Percentiles rank a stretch among this genome's conserved stretches.
Evolutionary conservation across 768 basidiomycete species (phyloP).

Genomic region (Thelephora ganbajun): DNA sequence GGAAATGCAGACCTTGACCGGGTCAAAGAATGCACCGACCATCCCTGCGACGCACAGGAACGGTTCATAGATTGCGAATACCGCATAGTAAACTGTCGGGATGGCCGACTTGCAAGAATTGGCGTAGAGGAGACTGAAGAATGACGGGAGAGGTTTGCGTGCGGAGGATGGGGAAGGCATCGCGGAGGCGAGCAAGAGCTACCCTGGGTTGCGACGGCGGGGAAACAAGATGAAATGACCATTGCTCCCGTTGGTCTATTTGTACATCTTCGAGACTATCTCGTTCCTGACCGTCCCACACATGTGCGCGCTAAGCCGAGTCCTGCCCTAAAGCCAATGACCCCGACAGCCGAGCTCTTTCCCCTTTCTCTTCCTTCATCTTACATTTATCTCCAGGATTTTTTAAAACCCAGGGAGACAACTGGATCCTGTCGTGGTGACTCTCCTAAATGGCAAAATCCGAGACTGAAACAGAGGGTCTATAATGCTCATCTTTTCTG

Average conservation of each 20-base stretch:
- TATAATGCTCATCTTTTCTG: slow-evolving; percentile 49
- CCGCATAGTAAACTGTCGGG: slow-evolving; percentile 57
- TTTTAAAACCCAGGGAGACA: slow-evolving; percentile 59
- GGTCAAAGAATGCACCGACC: slow-evolving; percentile 51
- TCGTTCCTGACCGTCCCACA: not conserved
- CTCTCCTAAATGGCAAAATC: slow-evolving; percentile 68
- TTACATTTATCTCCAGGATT: slow-evolving; percentile 36
- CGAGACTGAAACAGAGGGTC: slow-evolving; percentile 45
- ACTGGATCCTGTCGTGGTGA: slow-evolving; percentile 26
- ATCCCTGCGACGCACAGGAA: slow-evolving; percentile 50
- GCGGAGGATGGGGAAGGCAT: not conserved
- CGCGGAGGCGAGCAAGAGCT: not conserved
- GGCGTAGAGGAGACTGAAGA: slow-evolving; percentile 26
- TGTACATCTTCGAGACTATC: not conserved
- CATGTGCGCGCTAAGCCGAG: not conserved
- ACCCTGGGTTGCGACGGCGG: not conserved
- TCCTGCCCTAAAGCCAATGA: slow-evolving; percentile 15
- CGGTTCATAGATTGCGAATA: slow-evolving; percentile 68
- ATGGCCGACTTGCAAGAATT: slow-evolving; percentile 29
- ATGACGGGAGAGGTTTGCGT: slow-evolving; percentile 11
- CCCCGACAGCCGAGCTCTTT: not conserved
- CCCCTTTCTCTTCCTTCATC: slow-evolving; percentile 18
- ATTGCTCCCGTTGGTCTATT: not conserved
- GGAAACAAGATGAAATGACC: not conserved
- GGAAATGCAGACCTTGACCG: slow-evolving; percentile 35